Percentiles rank a stretch among this genome's conserved stretches.
Conservation (phyloP, 495 filamentous ascomycete species). For the Tuber brumale region DNA sequence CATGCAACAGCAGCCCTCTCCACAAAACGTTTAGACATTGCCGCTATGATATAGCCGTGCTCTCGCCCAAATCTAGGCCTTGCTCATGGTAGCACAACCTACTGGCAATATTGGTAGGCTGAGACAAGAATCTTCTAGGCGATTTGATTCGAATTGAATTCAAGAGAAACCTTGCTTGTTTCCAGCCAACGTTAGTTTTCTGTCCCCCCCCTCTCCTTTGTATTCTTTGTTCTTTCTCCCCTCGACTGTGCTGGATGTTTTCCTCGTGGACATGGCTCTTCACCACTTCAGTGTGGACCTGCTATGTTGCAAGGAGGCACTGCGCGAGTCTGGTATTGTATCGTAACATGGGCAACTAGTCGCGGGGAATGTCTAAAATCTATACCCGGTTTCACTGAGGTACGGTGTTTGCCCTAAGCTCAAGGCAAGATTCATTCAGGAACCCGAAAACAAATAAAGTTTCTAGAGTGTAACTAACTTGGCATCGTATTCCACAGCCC, state of each 20-base stretch:
- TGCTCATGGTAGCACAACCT: neutral
- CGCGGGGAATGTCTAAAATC: neutral
- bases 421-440: too few species aligned
- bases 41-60: neutral
- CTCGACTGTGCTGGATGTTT: neutral
- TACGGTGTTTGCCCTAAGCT: neutral
- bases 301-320: neutral
- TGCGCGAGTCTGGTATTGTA: neutral
- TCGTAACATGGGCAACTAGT: neutral
- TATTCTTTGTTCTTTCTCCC: neutral
- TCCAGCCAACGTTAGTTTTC: neutral
- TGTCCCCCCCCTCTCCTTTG: neutral
- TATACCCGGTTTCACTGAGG: neutral
- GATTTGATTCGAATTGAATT: neutral
- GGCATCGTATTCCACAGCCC: neutral
- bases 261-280: neutral
- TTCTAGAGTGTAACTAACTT: neutral
- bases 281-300: neutral
- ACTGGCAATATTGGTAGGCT: neutral
- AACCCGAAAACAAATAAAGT: neutral
- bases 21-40: neutral
- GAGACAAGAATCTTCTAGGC: neutral
- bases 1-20: neutral
- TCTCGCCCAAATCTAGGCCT: neutral
- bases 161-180: neutral